Evolutionary conservation across 805 yeast species (phyloP).

Genomic region (Saccharomyces cerevisiae): DNA sequence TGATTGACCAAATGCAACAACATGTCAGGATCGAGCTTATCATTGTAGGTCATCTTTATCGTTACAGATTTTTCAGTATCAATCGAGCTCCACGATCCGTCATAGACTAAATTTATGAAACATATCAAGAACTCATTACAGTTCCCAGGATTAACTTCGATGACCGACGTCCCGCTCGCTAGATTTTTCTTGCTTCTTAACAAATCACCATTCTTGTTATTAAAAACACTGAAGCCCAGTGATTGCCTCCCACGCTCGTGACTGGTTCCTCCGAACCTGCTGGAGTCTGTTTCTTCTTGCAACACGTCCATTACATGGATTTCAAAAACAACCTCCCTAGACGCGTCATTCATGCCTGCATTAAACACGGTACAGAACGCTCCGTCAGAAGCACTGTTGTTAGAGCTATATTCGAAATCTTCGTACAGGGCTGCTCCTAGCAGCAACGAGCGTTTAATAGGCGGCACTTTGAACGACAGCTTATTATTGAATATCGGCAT

Average conservation of each 20-base stretch:
- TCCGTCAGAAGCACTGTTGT: background rate
- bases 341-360: background rate
- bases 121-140: constrained; percentile 20
- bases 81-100: constrained; percentile 30
- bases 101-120: constrained; percentile 25
- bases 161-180: constrained; percentile 9
- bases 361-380: background rate
- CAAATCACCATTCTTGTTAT: constrained; percentile 10
- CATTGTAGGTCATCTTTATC: constrained; percentile 11
- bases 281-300: constrained; percentile 9
- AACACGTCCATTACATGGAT: constrained; percentile 12
- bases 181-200: constrained; percentile 14
- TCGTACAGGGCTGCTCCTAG: background rate
- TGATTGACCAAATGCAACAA: background rate
- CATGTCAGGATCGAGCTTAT: background rate
- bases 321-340: constrained; percentile 7
- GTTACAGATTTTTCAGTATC: constrained; percentile 19
- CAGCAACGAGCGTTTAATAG: background rate
- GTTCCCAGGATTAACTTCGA: constrained; percentile 8
- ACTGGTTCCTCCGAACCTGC: constrained; percentile 23
- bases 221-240: constrained; percentile 10
- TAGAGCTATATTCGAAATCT: background rate
- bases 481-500: background rate
- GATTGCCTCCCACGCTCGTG: constrained; percentile 20
- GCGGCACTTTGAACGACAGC: background rate